These are phyloP conservation scores for Trichoderma guizhouense DNA, from an alignment of 2,329 filamentous ascomycete species.

Conservation along the genomic window DNA sequence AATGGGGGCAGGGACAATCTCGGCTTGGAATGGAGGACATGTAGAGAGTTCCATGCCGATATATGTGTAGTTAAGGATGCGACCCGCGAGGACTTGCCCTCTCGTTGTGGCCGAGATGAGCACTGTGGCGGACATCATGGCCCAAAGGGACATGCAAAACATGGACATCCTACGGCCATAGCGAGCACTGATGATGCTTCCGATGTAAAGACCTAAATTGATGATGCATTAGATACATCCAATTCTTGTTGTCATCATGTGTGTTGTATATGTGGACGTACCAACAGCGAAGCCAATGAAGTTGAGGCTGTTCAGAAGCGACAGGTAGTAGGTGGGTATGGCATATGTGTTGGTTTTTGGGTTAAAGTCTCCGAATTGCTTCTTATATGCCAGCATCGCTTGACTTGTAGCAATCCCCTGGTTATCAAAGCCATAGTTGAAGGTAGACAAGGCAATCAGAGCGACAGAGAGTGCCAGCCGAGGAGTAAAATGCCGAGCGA, in stretches of 20 bases:
- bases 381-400: conserved; percentile 8
- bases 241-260: not conserved
- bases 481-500: not conserved
- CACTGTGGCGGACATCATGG: conserved; percentile 10
- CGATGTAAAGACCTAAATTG: not conserved
- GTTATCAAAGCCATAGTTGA: conserved; percentile 14
- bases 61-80: conserved; percentile 10
- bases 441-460: conserved; percentile 3
- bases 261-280: not conserved
- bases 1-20: conserved; percentile 5
- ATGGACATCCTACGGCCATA: conserved; percentile 10
- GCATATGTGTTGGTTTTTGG: conserved; percentile 1
- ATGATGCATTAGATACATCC: not conserved
- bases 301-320: conserved; percentile 6
- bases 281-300: conserved; percentile 5
- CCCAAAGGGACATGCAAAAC: conserved; percentile 14
- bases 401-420: conserved; percentile 10
- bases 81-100: conserved; percentile 8
- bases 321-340: conserved; percentile 7
- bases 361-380: conserved; percentile 9
- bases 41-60: conserved; percentile 8
- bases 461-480: conserved; percentile 1
- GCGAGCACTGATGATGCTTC: conserved; percentile 1
- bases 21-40: conserved; percentile 7
- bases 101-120: conserved; percentile 5